Percentiles rank a stretch among this genome's conserved stretches.
These are phyloP conservation scores for Puccinia triticina DNA, from an alignment of 1,284 basidiomycete species.

Conservation along the genomic window DNA sequence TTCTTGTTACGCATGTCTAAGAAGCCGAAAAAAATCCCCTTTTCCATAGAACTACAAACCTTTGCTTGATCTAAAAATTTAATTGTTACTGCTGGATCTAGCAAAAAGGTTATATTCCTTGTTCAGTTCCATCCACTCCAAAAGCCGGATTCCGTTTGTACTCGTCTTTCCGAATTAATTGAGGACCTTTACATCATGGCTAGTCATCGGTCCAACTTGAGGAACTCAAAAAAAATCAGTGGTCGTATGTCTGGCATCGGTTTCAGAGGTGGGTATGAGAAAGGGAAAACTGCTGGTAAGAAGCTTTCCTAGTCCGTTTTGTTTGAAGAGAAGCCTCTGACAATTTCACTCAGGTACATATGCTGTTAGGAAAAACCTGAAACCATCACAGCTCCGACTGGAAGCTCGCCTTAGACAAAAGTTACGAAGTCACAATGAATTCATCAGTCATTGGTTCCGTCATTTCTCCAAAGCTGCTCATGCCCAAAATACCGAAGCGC, in stretches of 20 bases:
- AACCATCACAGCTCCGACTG: neutral
- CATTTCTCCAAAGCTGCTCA: neutral
- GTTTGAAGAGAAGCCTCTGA: too few species aligned
- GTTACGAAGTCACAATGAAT: slow-evolving; percentile 1
- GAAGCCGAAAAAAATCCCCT: neutral
- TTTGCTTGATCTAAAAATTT: neutral
- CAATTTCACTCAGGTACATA: slow-evolving; percentile 7
- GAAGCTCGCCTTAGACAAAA: neutral
- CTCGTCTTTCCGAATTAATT: neutral
- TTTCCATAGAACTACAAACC: neutral
- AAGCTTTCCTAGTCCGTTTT: too few species aligned
- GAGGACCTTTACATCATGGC: slow-evolving; percentile 8
- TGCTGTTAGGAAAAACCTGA: neutral
- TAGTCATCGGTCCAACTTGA: slow-evolving; percentile 4
- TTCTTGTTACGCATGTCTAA: neutral
- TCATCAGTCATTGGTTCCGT: neutral
- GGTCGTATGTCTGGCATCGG: neutral
- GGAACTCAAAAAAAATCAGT: neutral
- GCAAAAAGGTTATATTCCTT: neutral
- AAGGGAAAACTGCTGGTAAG: slow-evolving; percentile 1
- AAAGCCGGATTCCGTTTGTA: neutral
- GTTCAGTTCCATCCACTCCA: neutral
- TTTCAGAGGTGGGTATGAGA: neutral
- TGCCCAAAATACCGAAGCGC: neutral
- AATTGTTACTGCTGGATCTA: neutral